These are phyloP conservation scores for Agaricus subrufescens DNA, from an alignment of 768 basidiomycete species.

Conservation along the genomic window DNA sequence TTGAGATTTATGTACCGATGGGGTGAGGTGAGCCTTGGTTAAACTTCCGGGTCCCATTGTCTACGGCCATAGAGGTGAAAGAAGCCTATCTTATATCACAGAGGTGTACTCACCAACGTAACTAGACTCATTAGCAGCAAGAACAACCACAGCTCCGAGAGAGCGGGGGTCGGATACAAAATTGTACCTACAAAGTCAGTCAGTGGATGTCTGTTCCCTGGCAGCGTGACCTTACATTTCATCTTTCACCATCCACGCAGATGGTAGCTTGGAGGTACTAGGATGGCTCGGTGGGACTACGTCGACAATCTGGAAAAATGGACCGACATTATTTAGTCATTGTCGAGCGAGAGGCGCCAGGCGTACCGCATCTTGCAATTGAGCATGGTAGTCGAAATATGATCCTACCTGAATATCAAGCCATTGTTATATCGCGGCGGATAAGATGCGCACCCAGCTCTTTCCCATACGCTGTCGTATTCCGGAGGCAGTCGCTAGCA, in stretches of 20 bases:
- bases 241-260: constrained; percentile 47
- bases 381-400: constrained; percentile 69
- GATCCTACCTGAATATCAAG: constrained; percentile 35
- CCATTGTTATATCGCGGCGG: background rate
- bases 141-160: constrained; percentile 56
- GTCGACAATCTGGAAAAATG: constrained; percentile 43
- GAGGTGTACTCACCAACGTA: constrained; percentile 41
- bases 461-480: constrained; percentile 50
- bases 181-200: constrained; percentile 46
- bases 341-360: background rate
- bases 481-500: constrained; percentile 55
- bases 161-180: constrained; percentile 68
- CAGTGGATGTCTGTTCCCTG: background rate
- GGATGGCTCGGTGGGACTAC: constrained; percentile 57
- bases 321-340: no score
- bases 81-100: no score
- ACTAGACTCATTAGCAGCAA: constrained; percentile 62
- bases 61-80: constrained; percentile 20
- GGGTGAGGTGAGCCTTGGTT: constrained; percentile 77
- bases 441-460: constrained; percentile 43
- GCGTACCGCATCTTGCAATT: constrained; percentile 59
- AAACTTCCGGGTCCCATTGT: constrained; percentile 44
- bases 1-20: constrained; percentile 41
- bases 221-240: constrained; percentile 44
- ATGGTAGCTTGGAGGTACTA: constrained; percentile 51